phyloP scores from a whole-genome alignment of 441 rosid species.

The Daphne laureola region DNA sequence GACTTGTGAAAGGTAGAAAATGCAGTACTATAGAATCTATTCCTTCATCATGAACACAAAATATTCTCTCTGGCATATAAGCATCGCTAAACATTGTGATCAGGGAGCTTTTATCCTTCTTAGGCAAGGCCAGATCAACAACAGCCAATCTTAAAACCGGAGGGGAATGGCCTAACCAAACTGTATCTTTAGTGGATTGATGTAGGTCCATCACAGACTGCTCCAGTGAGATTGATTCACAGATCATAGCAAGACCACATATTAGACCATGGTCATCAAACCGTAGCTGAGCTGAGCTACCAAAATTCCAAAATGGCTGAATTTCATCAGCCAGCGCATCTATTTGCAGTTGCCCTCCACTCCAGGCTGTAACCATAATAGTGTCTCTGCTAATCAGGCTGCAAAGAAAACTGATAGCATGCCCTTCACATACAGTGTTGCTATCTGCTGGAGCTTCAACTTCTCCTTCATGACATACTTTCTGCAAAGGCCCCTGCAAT shows the following conservation, averaged over 20 bases:
- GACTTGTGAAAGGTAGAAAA: constrained; percentile 94
- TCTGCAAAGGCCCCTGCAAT: constrained; percentile 72
- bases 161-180: constrained; percentile 88
- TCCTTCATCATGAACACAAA: constrained; percentile 75
- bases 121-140: constrained; percentile 89
- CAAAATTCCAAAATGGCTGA: constrained; percentile 84
- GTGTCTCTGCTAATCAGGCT: constrained; percentile 85
- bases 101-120: constrained; percentile 34
- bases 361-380: constrained; percentile 88
- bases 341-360: constrained; percentile 88
- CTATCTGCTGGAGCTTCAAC: constrained; percentile 45
- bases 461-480: constrained; percentile 47
- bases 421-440: constrained; percentile 73
- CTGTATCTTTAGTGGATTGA: constrained; percentile 53
- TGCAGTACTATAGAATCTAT: constrained; percentile 80
- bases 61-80: constrained; percentile 75
- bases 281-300: constrained; percentile 66
- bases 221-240: constrained; percentile 49
- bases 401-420: constrained; percentile 75
- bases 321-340: constrained; percentile 96
- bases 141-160: constrained; percentile 84
- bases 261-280: constrained; percentile 48
- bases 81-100: constrained; percentile 61
- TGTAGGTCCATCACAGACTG: constrained; percentile 43
- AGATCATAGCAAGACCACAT: constrained; percentile 83